A percentile compares a stretch with the other conserved stretches of the same genome.
These are phyloP conservation scores for Cucurbitaria berberidis DNA, from an alignment of 2,329 filamentous ascomycete genomes.

Conservation along the genomic window DNA sequence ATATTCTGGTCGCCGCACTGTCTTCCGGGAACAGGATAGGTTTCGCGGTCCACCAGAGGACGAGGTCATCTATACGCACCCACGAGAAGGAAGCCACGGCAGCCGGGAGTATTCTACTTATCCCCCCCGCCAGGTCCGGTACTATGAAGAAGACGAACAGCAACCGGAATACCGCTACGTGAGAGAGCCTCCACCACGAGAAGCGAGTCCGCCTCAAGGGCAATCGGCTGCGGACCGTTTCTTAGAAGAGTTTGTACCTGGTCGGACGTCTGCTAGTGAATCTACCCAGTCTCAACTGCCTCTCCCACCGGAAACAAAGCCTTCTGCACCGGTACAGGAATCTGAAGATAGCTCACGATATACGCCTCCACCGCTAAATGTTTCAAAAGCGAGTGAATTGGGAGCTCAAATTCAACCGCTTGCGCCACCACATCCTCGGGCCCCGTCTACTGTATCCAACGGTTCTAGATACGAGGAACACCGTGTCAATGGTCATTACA, in stretches of 20 bases:
- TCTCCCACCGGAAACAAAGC: constrained; percentile 21
- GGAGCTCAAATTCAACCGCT: constrained; percentile 20
- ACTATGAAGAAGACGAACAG: constrained; percentile 32
- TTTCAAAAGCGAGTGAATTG: constrained; percentile 19
- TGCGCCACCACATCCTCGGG: constrained; percentile 25
- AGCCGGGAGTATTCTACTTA: constrained; percentile 35
- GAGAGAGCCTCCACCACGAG: constrained; percentile 27
- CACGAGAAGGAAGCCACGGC: constrained; percentile 34
- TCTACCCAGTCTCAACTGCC: constrained; percentile 14
- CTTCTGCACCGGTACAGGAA: constrained; percentile 24
- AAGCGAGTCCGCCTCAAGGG: constrained; percentile 28
- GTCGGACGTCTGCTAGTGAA: constrained; percentile 22
- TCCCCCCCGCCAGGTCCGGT: constrained; percentile 34
- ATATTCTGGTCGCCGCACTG: constrained; percentile 36
- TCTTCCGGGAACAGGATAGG: constrained; percentile 43
- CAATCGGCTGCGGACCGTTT: constrained; percentile 46
- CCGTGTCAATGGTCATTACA: constrained; percentile 27
- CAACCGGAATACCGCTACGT: constrained; percentile 31
- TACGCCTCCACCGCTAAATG: constrained; percentile 34
- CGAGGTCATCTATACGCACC: constrained; percentile 36
- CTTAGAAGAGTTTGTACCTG: constrained; percentile 40
- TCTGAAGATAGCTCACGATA: constrained; percentile 38
- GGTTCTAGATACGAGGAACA: constrained; percentile 41
- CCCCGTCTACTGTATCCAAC: constrained; percentile 43
- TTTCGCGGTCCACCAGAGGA: constrained; percentile 34